These are phyloP conservation scores for Encephalitozoon hellem DNA, from an alignment of 371 early-diverging fungal species.

Conservation along the genomic window DNA sequence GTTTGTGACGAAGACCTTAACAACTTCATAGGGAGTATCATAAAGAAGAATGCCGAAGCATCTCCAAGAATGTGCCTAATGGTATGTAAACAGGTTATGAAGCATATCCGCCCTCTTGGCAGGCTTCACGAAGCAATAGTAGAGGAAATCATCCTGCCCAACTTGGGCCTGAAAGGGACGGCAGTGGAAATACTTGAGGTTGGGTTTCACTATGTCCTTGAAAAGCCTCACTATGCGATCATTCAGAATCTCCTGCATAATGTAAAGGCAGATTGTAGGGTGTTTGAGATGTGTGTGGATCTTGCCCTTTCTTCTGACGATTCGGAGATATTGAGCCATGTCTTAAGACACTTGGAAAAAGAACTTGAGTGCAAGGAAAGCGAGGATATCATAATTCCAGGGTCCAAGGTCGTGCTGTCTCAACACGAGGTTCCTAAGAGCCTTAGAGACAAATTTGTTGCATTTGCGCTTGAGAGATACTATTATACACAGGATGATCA, in stretches of 20 bases:
- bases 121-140: conserved; percentile 40
- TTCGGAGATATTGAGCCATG: background rate
- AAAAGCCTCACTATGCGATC: background rate
- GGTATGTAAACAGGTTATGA: conserved; percentile 34
- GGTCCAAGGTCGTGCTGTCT: conserved; percentile 19
- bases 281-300: background rate
- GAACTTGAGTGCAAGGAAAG: background rate
- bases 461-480: conserved; percentile 16
- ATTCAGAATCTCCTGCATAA: background rate
- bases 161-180: background rate
- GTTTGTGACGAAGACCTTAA: conserved; percentile 13
- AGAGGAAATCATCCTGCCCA: conserved; percentile 31
- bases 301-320: background rate
- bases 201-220: background rate
- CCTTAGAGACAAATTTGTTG: background rate
- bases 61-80: conserved; percentile 6
- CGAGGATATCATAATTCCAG: conserved; percentile 19
- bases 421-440: background rate
- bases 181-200: conserved; percentile 2
- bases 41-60: conserved; percentile 16
- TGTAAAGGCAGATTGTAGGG: background rate
- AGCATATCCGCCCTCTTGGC: conserved; percentile 4
- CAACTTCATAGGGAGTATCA: conserved; percentile 34
- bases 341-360: background rate
- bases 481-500: conserved; percentile 39